These are phyloP conservation scores for Amanita rubescens DNA, from an alignment of 768 basidiomycete genomes.

Conservation along the genomic window DNA sequence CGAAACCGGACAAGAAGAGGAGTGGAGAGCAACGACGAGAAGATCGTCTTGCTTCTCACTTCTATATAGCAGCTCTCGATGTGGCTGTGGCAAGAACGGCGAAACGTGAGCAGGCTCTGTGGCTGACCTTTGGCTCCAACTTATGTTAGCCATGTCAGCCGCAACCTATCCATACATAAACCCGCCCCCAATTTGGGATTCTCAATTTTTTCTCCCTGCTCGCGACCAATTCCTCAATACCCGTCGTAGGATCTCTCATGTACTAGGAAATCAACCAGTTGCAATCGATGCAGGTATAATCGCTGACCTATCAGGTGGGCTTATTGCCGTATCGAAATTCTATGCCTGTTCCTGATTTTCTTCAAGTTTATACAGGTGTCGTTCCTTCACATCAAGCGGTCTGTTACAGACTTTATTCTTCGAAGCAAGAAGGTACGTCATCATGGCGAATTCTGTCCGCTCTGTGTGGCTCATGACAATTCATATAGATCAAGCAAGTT, in stretches of 20 bases:
- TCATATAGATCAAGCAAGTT: neutral
- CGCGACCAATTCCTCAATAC: neutral
- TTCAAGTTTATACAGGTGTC: neutral
- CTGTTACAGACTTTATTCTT: conserved; percentile 6
- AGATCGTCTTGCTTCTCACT: too few species aligned
- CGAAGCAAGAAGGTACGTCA: conserved; percentile 6
- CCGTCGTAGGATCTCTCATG: neutral
- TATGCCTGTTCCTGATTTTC: neutral
- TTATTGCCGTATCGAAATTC: neutral
- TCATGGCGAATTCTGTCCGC: neutral
- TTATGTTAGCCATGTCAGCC: conserved; percentile 7
- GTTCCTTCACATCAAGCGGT: conserved; percentile 1
- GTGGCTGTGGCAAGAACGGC: neutral
- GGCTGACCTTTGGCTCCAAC: conserved; percentile 3
- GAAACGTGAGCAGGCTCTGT: conserved; percentile 1
- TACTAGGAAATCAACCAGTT: too few species aligned
- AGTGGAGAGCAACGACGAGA: too few species aligned
- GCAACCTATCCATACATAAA: neutral
- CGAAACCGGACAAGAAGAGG: too few species aligned
- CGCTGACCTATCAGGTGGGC: neutral
- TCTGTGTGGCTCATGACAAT: neutral
- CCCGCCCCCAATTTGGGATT: neutral
- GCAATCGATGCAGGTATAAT: neutral
- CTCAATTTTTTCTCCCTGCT: neutral
- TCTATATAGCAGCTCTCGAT: too few species aligned